Base-by-base conservation (phyloP, 352 stramenopile species). In the Thraustochytrium striatum region DNA sequence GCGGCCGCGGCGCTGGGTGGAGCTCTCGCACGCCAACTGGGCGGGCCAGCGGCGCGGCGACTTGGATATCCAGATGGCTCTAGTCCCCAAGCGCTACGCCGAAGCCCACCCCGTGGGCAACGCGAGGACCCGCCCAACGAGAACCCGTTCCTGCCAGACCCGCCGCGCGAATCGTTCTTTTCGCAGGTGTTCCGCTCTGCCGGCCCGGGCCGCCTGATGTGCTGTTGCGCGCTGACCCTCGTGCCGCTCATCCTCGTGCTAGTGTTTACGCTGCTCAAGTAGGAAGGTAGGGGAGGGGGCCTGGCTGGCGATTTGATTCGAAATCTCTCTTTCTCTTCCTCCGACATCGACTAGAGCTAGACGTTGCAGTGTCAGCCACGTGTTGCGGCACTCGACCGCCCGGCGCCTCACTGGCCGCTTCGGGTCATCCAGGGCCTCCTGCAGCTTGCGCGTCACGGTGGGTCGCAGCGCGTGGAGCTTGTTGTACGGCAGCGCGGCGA, bases 291-390 rank as follows among this genome's bases (percentile, higher is more conserved):
- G n/a, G n/a, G n/a, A n/a, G n/a, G n/a, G n/a, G n/a, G n/a, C n/a
- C n/a, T n/a, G n/a, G n/a, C n/a, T n/a, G n/a, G n/a, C n/a, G n/a
- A n/a, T n/a, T n/a, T n/a, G n/a, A n/a, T n/a, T n/a, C n/a, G n/a
- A n/a, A n/a, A n/a, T n/a, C n/a, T n/a, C n/a, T n/a, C n/a, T n/a
- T n/a, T n/a, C n/a, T n/a, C n/a, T n/a, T n/a, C n/a, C n/a, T n/a
- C n/a, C n/a, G n/a, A n/a, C n/a, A n/a, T n/a, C n/a, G n/a, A n/a
- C n/a, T n/a, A n/a, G n/a, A n/a, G n/a, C n/a, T n/a, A n/a, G n/a
- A n/a, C n/a, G n/a, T 55, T 75, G 65, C 65, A 75, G 25, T 16
- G 68, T 75, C n/a, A 75, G 65, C 65, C 65, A 75, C 8, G 13
- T 61, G 52, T 75, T 75, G n/a, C 65, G 44, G 47, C 65, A 75